Percentiles rank a stretch among this genome's conserved stretches.
Evolutionary conservation across 1,284 basidiomycete species (phyloP).

Genomic region (Pseudozyma thailandica): DNA sequence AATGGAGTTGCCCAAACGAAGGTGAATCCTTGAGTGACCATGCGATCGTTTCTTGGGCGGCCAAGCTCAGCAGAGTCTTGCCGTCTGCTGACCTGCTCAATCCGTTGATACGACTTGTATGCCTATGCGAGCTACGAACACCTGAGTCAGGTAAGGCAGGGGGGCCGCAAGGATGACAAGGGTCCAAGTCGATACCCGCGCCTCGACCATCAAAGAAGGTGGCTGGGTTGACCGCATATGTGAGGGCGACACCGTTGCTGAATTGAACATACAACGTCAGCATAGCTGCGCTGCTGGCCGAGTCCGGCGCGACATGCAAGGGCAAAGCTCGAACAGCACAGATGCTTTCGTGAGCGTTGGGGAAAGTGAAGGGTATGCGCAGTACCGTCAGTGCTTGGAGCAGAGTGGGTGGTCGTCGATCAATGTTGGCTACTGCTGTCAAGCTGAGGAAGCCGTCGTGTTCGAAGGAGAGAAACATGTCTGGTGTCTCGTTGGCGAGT

Average conservation of each 20-base stretch:
- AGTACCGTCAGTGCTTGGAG: constrained; percentile 51
- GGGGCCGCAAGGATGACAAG: constrained; percentile 32
- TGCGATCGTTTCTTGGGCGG: constrained; percentile 21
- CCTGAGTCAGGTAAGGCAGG: neutral
- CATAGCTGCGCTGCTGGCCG: constrained; percentile 32
- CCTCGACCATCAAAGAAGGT: constrained; percentile 55
- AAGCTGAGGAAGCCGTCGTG: constrained; percentile 36
- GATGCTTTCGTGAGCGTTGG: constrained; percentile 6
- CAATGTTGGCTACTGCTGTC: constrained; percentile 54
- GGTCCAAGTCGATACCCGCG: constrained; percentile 27
- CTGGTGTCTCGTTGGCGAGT: constrained; percentile 50
- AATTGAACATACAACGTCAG: constrained; percentile 22
- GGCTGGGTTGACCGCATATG: constrained; percentile 45
- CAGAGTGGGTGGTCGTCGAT: constrained; percentile 54
- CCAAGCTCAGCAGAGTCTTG: constrained; percentile 21
- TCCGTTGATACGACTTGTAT: constrained; percentile 18
- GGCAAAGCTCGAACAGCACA: constrained; percentile 16
- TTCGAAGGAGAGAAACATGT: constrained; percentile 48
- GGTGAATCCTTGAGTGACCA: constrained; percentile 17
- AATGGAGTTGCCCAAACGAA: constrained; percentile 7
- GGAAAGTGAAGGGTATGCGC: constrained; percentile 23
- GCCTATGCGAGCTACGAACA: constrained; percentile 3
- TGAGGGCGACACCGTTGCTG: constrained; percentile 9
- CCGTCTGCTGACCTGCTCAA: constrained; percentile 28
- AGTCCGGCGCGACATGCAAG: constrained; percentile 19